These are phyloP conservation scores for Solanum sparsipilum DNA, from an alignment of 257 asterid genomes.

Conservation along the genomic window DNA sequence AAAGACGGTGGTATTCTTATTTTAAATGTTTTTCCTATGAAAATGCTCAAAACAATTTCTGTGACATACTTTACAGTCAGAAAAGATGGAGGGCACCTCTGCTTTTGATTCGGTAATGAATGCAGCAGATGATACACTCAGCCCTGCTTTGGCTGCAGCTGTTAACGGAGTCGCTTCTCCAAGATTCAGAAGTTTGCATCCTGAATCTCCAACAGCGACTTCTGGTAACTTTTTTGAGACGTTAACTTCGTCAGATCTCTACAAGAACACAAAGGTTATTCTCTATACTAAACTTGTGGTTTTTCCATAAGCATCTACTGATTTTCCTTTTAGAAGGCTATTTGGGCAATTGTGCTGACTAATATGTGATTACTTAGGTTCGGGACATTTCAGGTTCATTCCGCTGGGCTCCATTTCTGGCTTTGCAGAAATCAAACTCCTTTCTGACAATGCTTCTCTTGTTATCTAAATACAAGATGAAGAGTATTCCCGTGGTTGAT, in stretches of 20 bases:
- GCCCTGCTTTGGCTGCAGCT: slow-evolving; percentile 83
- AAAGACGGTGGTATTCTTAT: neutral
- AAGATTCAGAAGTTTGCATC: slow-evolving; percentile 70
- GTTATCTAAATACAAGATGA: slow-evolving; percentile 89
- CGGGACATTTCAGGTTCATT: slow-evolving; percentile 89
- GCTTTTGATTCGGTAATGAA: slow-evolving; percentile 23
- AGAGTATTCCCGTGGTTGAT: slow-evolving; percentile 90
- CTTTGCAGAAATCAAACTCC: slow-evolving; percentile 85
- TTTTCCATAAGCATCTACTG: neutral
- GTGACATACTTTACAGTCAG: slow-evolving; percentile 43
- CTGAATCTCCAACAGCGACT: slow-evolving; percentile 84
- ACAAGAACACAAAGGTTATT: slow-evolving; percentile 79
- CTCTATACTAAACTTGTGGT: neutral
- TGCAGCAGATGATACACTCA: slow-evolving; percentile 23
- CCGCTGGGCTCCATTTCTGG: slow-evolving; percentile 99
- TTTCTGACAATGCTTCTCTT: slow-evolving; percentile 91
- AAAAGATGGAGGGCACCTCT: slow-evolving; percentile 55
- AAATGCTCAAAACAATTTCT: neutral
- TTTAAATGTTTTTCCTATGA: neutral
- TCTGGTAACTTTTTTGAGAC: slow-evolving; percentile 76
- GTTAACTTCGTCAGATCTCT: slow-evolving; percentile 73
- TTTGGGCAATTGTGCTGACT: neutral
- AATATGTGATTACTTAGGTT: slow-evolving; percentile 38
- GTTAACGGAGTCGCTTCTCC: slow-evolving; percentile 80
- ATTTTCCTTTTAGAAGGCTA: neutral